Evolutionary conservation across 495 filamentous ascomycete genomes (phyloP).

Genomic region (Wilcoxina mikolae): DNA sequence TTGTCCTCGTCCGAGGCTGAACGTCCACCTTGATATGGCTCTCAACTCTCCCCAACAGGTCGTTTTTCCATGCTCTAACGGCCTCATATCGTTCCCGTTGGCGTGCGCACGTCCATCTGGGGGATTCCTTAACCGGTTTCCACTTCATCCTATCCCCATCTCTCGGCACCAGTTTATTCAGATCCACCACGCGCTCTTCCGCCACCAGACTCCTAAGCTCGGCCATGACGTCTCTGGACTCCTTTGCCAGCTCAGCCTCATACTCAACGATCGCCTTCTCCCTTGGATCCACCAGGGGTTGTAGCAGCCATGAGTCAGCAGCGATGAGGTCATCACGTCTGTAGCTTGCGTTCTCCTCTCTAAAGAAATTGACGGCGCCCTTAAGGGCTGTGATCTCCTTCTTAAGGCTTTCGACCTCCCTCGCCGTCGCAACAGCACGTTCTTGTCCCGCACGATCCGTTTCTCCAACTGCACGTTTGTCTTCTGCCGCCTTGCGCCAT

Average conservation of each 20-base stretch:
- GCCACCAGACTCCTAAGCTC: conserved; percentile 56
- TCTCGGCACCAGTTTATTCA: conserved; percentile 31
- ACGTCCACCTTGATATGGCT: neutral
- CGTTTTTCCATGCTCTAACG: conserved; percentile 47
- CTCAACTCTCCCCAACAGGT: conserved; percentile 30
- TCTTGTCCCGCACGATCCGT: conserved; percentile 37
- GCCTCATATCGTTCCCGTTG: conserved; percentile 47
- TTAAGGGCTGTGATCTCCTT: conserved; percentile 55
- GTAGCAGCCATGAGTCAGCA: conserved; percentile 48
- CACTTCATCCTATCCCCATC: conserved; percentile 43
- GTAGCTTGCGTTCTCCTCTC: conserved; percentile 59
- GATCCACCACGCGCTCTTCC: conserved; percentile 43
- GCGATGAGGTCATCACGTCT: conserved; percentile 46
- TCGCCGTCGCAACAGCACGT: conserved; percentile 49
- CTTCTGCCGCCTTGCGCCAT: conserved; percentile 58
- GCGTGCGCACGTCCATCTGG: conserved; percentile 44
- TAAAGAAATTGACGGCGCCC: conserved; percentile 60
- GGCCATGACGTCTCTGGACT: conserved; percentile 53
- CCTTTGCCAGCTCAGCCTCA: conserved; percentile 44
- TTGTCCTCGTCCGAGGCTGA: neutral
- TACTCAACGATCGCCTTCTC: conserved; percentile 41
- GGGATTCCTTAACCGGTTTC: conserved; percentile 44
- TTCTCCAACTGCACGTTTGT: conserved; percentile 44
- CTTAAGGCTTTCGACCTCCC: conserved; percentile 60
- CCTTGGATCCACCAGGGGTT: conserved; percentile 45